Conservation (phyloP, 345 rosid genomes). For the Psidium friedrichsthalianum region DNA sequence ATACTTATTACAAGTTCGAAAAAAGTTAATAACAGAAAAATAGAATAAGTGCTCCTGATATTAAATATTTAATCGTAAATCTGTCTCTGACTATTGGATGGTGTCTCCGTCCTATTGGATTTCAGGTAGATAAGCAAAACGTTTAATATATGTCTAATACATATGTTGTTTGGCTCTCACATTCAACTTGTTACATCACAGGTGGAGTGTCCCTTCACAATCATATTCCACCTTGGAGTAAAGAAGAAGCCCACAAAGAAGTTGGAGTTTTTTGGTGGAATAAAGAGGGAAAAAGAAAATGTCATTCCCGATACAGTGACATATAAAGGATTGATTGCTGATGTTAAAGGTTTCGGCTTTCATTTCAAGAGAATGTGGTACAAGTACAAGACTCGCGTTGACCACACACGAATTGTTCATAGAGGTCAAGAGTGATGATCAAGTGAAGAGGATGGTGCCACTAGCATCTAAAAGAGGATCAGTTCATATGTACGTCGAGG, state of each 20-base stretch:
- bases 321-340: neutral
- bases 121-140: rapidly evolving
- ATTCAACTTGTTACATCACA: neutral
- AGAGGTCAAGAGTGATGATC: neutral
- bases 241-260: neutral
- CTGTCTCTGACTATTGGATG: neutral
- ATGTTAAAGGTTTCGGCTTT: neutral
- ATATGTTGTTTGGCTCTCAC: neutral
- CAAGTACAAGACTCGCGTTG: too few species aligned
- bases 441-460: neutral
- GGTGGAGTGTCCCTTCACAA: neutral
- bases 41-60: neutral
- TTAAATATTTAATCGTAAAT: rapidly evolving
- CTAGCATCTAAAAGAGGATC: neutral
- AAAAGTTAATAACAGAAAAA: neutral
- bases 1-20: too few species aligned
- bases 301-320: neutral
- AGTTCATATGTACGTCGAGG: neutral
- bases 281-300: neutral
- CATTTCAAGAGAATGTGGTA: neutral
- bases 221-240: neutral
- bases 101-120: neutral
- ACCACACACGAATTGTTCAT: too few species aligned
- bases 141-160: neutral
- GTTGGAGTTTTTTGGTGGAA: neutral